Evolutionary conservation across 441 rosid genomes (phyloP), one percentile per base, ranked within the genome.

Genomic region (Erodium texanum): DNA sequence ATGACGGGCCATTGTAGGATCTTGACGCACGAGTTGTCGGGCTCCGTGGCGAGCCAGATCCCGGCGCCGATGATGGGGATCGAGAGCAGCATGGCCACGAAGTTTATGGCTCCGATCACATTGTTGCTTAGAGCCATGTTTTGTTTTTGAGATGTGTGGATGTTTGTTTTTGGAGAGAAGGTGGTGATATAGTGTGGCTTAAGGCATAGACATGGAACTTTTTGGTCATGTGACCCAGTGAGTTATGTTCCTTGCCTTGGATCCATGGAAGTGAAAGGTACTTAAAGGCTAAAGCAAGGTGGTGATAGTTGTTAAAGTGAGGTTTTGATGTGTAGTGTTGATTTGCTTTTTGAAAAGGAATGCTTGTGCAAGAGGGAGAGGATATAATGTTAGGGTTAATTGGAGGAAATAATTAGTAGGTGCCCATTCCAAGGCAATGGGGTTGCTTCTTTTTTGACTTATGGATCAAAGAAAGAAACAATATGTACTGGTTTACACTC

Each of bases 1-100:
- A 91, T 93, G 24, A 89, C 82, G 5, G 99, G 97, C 99, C 96
- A 91, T 27, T 87, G 93, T 2, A 93, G 83, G n/a, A 91, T 78
- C 83, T 82, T 86, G 20, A 90, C 83, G 29, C 98, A 93, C 0
- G 96, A 80, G 76, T 93, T 86, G 78, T 85, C 96, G 0, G 92
- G 81, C 64, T 85, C 80, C 4, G 48, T 85, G 19, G 95, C 73
- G 0, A 91, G 84, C 96, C 96, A 93, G 73, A 93, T 88, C 70
- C 95, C 96, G 3, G 89, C 83, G 0, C 90, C 97, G 36, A 90
- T 88, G 63, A 90, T 56, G 1, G 95, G 99, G n/a, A 91, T 80
- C 0, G 97, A 89, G 20, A 93, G 90, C 18, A 93, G 89, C 79
- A 87, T 80, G 7, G 93, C 82, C 8, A 89, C 85, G 56, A 93